phyloP scores from a whole-genome alignment of 2,329 filamentous ascomycete species.

The Aspergillus pseudoglaucus region DNA sequence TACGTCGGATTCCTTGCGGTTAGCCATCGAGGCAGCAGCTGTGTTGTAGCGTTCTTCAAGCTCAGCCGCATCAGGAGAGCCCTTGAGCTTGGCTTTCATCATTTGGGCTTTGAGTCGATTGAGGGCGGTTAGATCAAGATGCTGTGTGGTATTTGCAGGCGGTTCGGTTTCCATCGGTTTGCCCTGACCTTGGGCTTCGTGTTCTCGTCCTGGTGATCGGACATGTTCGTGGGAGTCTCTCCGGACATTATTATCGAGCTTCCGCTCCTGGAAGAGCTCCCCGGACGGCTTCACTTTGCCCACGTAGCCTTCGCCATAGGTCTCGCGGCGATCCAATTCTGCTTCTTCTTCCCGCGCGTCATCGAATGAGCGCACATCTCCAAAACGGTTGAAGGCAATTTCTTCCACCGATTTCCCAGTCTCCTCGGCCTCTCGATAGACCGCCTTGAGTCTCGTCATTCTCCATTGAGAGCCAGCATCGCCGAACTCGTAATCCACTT shows the following conservation, averaged over 20 bases:
- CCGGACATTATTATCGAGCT: slow-evolving; percentile 51
- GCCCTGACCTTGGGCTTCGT: slow-evolving; percentile 46
- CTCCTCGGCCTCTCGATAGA: slow-evolving; percentile 74
- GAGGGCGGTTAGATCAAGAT: slow-evolving; percentile 68
- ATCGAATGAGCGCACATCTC: slow-evolving; percentile 76
- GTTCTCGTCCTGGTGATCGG: slow-evolving; percentile 29
- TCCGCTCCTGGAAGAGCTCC: slow-evolving; percentile 74
- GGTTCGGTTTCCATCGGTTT: slow-evolving; percentile 51
- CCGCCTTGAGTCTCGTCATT: slow-evolving; percentile 86
- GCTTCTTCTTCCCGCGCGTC: slow-evolving; percentile 86
- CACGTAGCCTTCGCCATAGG: slow-evolving; percentile 79
- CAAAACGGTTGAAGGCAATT: slow-evolving; percentile 74
- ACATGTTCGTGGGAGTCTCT: slow-evolving; percentile 23
- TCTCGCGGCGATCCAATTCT: slow-evolving; percentile 75
- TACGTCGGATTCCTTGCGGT: slow-evolving; percentile 56
- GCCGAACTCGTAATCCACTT: slow-evolving; percentile 78
- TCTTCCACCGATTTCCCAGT: slow-evolving; percentile 69
- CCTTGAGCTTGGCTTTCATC: slow-evolving; percentile 88
- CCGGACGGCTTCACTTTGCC: slow-evolving; percentile 82
- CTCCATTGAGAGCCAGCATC: slow-evolving; percentile 89
- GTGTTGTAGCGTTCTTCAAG: slow-evolving; percentile 80
- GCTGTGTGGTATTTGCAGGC: slow-evolving; percentile 43
- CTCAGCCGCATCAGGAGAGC: slow-evolving; percentile 64
- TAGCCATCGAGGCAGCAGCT: slow-evolving; percentile 58
- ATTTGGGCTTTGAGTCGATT: slow-evolving; percentile 89